Evolutionary conservation across 2,329 filamentous ascomycete species (phyloP), one percentile per base, ranked within the genome.

Genomic region (Ophiocordyceps camponoti-saundersi): DNA sequence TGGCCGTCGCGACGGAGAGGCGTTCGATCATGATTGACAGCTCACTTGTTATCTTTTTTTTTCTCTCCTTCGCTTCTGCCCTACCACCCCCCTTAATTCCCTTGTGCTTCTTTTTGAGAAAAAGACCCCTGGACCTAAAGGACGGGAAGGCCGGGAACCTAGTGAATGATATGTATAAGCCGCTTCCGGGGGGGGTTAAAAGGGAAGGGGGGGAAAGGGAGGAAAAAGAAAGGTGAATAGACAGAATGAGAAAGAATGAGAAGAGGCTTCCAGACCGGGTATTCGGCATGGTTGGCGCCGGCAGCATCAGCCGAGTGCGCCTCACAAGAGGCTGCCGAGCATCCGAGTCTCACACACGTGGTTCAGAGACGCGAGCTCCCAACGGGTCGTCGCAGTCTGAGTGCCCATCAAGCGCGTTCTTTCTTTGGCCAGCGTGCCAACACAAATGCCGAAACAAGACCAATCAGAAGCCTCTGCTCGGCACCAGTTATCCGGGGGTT

Each of bases 1-100:
- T 60, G 58, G 62, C 62, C 13, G 60, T 59, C n/a, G 59, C 57
- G 45, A 62, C 59, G 44, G 60, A 57, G 44, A 64, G 56, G 48
- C 55, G 52, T 51, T 59, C 57, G 2, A n/a, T 8, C 16, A n/a
- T n/a, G 5, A 15, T 36, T n/a, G 6, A 7, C 13, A n/a, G 44
- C n/a, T n/a, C n/a, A 21, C 5, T 20, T 22, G n/a, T 40, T 23
- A 36, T 23, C 18, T 34, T 21, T 30, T 21, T n/a, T 30, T n/a
- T 15, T 42, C 23, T 8, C 39, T 6, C 7, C 12, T 41, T 21
- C 8, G 16, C 6, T 6, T 6, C 29, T 30, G 29, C 12, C 29
- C 29, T 6, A 12, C 29, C 12, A 6, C 29, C 12, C 29, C 29
- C 29, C 12, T 30, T 30, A 30, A 30, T n/a, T n/a, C n/a, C n/a